Evolutionary conservation across 1,284 basidiomycete species (phyloP).

Genomic region (Coniophora puteana): DNA sequence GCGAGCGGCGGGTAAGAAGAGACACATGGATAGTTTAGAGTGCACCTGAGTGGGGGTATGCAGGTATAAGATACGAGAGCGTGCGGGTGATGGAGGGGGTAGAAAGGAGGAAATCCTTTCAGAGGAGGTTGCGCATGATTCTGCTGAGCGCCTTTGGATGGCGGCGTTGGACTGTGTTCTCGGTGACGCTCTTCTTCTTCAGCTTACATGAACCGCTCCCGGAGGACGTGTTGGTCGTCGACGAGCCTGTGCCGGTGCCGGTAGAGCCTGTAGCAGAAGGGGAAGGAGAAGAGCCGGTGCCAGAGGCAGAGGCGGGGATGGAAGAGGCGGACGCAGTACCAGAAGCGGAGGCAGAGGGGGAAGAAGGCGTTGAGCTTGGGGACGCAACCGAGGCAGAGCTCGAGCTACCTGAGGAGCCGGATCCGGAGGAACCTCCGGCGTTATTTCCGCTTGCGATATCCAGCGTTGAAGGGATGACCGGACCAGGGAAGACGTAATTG

Average conservation of each 20-base stretch:
- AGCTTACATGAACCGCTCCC: constrained; percentile 14
- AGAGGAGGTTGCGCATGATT: too few relatives aligned
- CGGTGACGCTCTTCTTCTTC: constrained; percentile 11
- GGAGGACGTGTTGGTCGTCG: constrained; percentile 5
- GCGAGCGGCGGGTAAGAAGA: too few relatives aligned
- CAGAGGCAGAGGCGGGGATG: constrained; percentile 10
- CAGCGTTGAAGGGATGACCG: constrained; percentile 27
- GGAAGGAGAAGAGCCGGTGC: constrained; percentile 10
- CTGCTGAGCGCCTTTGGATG: too few relatives aligned
- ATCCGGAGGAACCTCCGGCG: not conserved
- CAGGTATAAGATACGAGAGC: too few relatives aligned
- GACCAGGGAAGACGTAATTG: constrained; percentile 40
- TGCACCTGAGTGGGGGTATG: too few relatives aligned
- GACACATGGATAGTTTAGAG: too few relatives aligned
- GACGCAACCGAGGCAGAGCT: constrained; percentile 11
- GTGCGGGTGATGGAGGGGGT: too few relatives aligned
- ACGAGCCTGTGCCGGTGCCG: too few relatives aligned
- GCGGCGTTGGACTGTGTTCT: not conserved
- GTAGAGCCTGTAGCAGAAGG: constrained; percentile 11
- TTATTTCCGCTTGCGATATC: constrained; percentile 5
- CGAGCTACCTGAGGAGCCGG: constrained; percentile 1
- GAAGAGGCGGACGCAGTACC: constrained; percentile 15
- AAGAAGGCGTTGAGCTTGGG: constrained; percentile 2
- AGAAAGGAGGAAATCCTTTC: too few relatives aligned
- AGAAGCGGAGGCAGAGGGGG: constrained; percentile 14